phyloP scores from a whole-genome alignment of 2,329 filamentous ascomycete species.

The Ustilaginoidea virens region DNA sequence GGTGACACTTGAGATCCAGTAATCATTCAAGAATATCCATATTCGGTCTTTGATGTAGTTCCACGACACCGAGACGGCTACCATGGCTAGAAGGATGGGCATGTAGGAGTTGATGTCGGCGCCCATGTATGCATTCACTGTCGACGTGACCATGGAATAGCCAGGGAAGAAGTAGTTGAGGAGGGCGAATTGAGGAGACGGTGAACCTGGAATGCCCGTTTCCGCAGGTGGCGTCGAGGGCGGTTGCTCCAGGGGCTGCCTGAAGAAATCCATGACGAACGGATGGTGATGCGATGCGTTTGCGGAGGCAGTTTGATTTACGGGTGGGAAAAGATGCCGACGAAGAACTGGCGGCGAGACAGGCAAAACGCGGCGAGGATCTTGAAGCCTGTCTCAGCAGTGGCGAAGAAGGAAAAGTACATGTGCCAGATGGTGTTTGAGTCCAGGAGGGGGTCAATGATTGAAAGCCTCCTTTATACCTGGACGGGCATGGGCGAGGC shows the following conservation, averaged over 20 bases:
- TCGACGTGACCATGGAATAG: constrained; percentile 40
- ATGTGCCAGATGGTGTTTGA: too few relatives aligned
- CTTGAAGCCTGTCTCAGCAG: too few relatives aligned
- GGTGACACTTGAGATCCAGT: constrained; percentile 51
- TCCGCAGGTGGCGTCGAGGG: constrained; percentile 7
- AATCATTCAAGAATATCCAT: constrained; percentile 29
- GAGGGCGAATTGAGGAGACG: constrained; percentile 26
- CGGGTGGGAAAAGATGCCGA: too few relatives aligned
- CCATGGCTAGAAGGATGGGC: constrained; percentile 35
- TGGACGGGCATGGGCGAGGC: too few relatives aligned
- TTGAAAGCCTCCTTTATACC: too few relatives aligned
- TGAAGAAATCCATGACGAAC: constrained; percentile 5
- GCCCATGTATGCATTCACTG: constrained; percentile 38
- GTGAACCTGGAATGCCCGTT: constrained; percentile 4
- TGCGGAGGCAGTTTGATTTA: too few relatives aligned
- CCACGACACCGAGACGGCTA: constrained; percentile 33
- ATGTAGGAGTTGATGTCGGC: constrained; percentile 50
- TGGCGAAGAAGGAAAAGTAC: too few relatives aligned
- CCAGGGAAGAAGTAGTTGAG: constrained; percentile 53
- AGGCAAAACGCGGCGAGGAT: too few relatives aligned
- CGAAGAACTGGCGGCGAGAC: too few relatives aligned
- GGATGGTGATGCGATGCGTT: too few relatives aligned
- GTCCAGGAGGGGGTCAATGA: too few relatives aligned
- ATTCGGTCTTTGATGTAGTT: constrained; percentile 35
- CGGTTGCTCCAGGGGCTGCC: neutral